phyloP scores from a whole-genome alignment of 345 rosid genomes.

The Cardamine occulta region DNA sequence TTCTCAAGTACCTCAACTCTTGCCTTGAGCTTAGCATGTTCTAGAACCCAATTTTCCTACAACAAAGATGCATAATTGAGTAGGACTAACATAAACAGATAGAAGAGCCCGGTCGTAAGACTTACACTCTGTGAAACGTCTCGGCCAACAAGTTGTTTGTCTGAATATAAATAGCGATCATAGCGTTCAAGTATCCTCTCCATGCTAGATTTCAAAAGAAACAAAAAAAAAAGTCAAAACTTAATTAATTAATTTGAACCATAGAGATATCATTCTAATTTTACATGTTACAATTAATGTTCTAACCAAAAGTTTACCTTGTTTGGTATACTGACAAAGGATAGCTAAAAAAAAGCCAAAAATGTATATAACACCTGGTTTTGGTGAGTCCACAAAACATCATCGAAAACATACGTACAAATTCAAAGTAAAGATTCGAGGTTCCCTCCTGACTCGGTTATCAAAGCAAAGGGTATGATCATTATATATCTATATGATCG shows the following conservation, averaged over 20 bases:
- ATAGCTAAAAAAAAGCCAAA: slow-evolving; percentile 28
- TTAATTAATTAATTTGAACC: not conserved
- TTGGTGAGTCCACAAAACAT: slow-evolving; percentile 30
- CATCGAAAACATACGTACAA: slow-evolving; percentile 31
- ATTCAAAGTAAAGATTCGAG: slow-evolving; percentile 21
- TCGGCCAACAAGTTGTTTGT: slow-evolving; percentile 62
- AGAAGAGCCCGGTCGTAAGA: slow-evolving; percentile 5
- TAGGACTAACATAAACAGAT: slow-evolving; percentile 26
- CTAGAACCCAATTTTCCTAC: slow-evolving; percentile 82
- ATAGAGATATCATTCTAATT: not conserved
- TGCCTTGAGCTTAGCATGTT: slow-evolving; percentile 89
- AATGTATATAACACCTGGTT: slow-evolving; percentile 42
- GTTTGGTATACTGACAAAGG: slow-evolving; percentile 38
- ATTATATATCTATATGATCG: slow-evolving; percentile 25
- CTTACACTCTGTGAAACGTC: slow-evolving; percentile 55
- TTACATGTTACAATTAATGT: slow-evolving; percentile 3
- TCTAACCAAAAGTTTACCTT: slow-evolving; percentile 31
- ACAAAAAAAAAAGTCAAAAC: not conserved
- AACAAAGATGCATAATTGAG: slow-evolving; percentile 17
- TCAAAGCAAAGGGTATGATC: slow-evolving; percentile 36
- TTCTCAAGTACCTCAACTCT: slow-evolving; percentile 80
- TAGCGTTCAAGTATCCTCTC: slow-evolving; percentile 91
- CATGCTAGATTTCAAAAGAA: slow-evolving; percentile 58
- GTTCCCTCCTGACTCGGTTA: slow-evolving; percentile 39
- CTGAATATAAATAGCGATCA: slow-evolving; percentile 81